A percentile compares a stretch with the other conserved stretches of the same genome.
These are phyloP conservation scores for Rhododendron ferrugineum DNA, from an alignment of 148 eudicot species.

Conservation along the genomic window DNA sequence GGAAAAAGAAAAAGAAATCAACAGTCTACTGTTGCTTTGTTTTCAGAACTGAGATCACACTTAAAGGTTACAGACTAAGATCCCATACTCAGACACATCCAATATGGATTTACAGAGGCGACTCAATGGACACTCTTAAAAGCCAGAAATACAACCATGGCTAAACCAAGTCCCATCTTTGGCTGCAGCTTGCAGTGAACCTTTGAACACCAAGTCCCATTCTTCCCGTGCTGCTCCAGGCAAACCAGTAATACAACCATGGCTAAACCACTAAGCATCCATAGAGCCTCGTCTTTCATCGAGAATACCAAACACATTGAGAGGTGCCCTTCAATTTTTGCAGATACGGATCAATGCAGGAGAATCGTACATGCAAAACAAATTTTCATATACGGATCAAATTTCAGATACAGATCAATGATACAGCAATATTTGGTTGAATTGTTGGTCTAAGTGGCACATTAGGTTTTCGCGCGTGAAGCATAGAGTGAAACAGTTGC, in stretches of 20 bases:
- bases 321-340: neutral
- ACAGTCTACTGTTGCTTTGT: too few species aligned
- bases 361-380: too few species aligned
- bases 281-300: neutral
- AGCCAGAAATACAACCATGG: neutral
- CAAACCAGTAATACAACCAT: neutral
- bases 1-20: too few species aligned
- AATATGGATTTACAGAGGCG: too few species aligned
- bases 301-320: neutral
- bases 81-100: too few species aligned
- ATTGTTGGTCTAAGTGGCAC: neutral
- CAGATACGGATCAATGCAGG: neutral
- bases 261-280: neutral
- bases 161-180: neutral
- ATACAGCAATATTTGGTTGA: neutral
- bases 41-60: too few species aligned
- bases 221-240: neutral
- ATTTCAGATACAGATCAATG: too few species aligned
- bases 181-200: too few species aligned
- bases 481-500: neutral
- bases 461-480: neutral
- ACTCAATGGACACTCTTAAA: too few species aligned
- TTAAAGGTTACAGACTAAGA: too few species aligned
- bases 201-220: neutral
- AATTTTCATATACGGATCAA: too few species aligned